Evolutionary conservation across 2,329 filamentous ascomycete species (phyloP).

Genomic region (Trematosphaeria pertusa): DNA sequence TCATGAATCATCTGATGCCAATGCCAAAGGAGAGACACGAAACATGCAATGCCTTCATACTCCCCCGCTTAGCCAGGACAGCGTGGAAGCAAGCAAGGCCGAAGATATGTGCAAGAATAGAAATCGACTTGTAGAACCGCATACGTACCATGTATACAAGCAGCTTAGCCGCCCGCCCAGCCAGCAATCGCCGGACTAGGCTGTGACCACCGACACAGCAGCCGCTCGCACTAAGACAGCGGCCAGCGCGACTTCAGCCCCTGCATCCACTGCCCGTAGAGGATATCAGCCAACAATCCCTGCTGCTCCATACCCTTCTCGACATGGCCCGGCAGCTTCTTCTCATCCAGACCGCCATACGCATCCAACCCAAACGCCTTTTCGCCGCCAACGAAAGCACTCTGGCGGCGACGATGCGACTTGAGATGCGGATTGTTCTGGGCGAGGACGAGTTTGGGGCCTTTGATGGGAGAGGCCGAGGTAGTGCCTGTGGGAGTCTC

Average conservation of each 20-base stretch:
- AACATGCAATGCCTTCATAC: not conserved
- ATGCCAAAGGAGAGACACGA: not conserved
- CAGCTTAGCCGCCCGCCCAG: not conserved
- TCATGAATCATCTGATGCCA: not conserved
- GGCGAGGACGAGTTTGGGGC: constrained; percentile 75
- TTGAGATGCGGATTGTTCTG: constrained; percentile 86
- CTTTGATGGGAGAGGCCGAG: constrained; percentile 55
- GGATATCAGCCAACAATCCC: constrained; percentile 84
- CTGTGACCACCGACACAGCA: not conserved
- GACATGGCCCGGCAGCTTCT: constrained; percentile 64
- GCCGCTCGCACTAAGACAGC: constrained; percentile 17
- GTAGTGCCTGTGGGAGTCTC: constrained; percentile 39
- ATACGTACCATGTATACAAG: no score
- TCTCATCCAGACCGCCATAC: constrained; percentile 47
- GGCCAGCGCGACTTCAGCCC: constrained; percentile 68
- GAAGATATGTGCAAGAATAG: constrained; percentile 3
- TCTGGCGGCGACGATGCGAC: constrained; percentile 68
- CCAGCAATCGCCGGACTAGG: no score
- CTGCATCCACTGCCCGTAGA: constrained; percentile 90
- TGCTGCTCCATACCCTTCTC: constrained; percentile 88
- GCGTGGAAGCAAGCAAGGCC: not conserved
- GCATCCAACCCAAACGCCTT: constrained; percentile 52
- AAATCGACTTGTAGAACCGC: no score
- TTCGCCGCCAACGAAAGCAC: constrained; percentile 49
- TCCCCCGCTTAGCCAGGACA: not conserved